These are phyloP conservation scores for Gaertneriomyces sp. DNA, from an alignment of 192 early-diverging fungal species.

Conservation along the genomic window DNA sequence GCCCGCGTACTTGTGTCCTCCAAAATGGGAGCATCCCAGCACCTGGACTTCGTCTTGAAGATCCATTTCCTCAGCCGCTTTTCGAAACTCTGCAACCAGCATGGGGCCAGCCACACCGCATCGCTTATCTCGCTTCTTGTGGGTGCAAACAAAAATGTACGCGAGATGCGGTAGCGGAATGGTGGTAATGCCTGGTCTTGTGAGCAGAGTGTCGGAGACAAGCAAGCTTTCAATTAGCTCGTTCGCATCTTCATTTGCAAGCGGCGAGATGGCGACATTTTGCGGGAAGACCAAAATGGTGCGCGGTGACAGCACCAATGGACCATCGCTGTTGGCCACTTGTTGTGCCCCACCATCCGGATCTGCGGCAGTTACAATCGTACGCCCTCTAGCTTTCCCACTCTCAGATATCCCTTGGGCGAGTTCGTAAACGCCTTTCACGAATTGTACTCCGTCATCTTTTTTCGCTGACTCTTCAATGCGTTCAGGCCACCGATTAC, in stretches of 20 bases:
- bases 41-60: slow-evolving; percentile 38
- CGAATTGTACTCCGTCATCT: slow-evolving; percentile 13
- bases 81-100: slow-evolving; percentile 53
- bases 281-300: slow-evolving; percentile 14
- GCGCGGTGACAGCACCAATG: not conserved
- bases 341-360: not conserved
- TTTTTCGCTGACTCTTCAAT: slow-evolving; percentile 22
- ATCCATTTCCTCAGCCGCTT: slow-evolving; percentile 31
- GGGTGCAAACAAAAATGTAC: slow-evolving; percentile 58
- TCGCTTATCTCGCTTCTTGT: slow-evolving; percentile 60
- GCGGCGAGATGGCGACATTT: not conserved
- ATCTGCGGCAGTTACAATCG: slow-evolving; percentile 40
- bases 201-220: not conserved
- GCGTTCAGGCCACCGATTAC: slow-evolving; percentile 33
- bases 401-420: not conserved
- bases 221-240: slow-evolving; percentile 10
- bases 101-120: slow-evolving; percentile 63
- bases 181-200: not conserved
- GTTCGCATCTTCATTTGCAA: not conserved
- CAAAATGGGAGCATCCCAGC: slow-evolving; percentile 51
- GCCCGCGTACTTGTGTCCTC: slow-evolving; percentile 68
- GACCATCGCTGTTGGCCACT: slow-evolving; percentile 1
- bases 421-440: not conserved
- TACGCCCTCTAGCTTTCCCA: slow-evolving; percentile 12
- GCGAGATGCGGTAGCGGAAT: slow-evolving; percentile 21